phyloP scores from a whole-genome alignment of 371 early-diverging fungal species.

The Mortierella sp. region DNA sequence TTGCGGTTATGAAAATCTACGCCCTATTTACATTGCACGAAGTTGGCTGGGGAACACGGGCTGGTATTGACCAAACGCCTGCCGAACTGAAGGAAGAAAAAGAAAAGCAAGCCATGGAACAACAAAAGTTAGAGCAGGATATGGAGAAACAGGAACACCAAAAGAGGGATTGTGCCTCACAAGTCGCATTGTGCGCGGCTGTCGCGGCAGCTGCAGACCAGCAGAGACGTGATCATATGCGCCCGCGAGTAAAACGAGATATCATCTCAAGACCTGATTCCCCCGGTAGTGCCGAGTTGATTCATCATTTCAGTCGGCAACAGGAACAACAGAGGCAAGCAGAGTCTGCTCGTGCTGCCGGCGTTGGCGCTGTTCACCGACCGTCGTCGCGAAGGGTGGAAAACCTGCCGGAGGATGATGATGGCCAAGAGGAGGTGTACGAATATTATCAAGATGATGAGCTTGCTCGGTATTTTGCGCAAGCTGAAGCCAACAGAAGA shows the following conservation, averaged over 20 bases:
- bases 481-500: constrained; percentile 14
- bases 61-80: constrained; percentile 57
- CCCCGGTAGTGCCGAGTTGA: constrained; percentile 40
- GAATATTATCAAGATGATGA: constrained; percentile 44
- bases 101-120: constrained; percentile 16
- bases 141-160: constrained; percentile 10
- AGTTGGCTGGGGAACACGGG: constrained; percentile 79
- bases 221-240: constrained; percentile 1
- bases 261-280: constrained; percentile 26
- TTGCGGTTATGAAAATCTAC: constrained; percentile 76
- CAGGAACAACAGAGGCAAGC: constrained; percentile 28
- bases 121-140: constrained; percentile 10
- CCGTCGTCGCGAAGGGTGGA: constrained; percentile 7
- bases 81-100: constrained; percentile 35
- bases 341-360: neutral
- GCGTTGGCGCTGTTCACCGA: neutral
- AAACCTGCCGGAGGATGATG: constrained; percentile 4
- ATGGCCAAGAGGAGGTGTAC: constrained; percentile 20
- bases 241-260: neutral
- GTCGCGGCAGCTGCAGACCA: constrained; percentile 22
- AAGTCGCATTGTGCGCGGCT: constrained; percentile 26
- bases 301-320: constrained; percentile 38
- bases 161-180: constrained; percentile 10
- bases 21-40: constrained; percentile 75
- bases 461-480: constrained; percentile 50